phyloP scores from a whole-genome alignment of 768 basidiomycete genomes.

The Paxillus ammoniavirescens region DNA sequence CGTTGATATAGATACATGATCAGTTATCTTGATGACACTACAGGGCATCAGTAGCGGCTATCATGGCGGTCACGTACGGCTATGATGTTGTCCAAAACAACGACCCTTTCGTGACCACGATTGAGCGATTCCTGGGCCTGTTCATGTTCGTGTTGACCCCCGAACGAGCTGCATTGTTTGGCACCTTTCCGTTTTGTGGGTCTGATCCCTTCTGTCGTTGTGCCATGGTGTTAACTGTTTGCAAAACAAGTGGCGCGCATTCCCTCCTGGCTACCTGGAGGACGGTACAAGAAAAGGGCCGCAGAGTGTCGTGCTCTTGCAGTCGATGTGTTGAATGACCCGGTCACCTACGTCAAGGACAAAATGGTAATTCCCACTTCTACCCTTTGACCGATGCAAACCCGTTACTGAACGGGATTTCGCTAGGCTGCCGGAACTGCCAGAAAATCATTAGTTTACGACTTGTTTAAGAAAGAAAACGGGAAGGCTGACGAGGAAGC shows the following conservation, averaged over 20 bases:
- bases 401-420: background rate
- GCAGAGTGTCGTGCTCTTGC: constrained; percentile 21
- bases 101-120: constrained; percentile 26
- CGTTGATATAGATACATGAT: constrained; percentile 1
- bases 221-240: background rate
- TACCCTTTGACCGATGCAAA: background rate
- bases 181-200: constrained; percentile 28
- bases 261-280: constrained; percentile 35
- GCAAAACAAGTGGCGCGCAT: constrained; percentile 20
- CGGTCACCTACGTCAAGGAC: constrained; percentile 20
- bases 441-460: constrained; percentile 20
- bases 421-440: constrained; percentile 20
- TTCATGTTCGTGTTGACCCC: constrained; percentile 15
- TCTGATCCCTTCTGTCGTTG: background rate
- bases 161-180: constrained; percentile 21
- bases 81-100: constrained; percentile 22
- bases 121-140: constrained; percentile 10
- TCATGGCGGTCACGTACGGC: constrained; percentile 26
- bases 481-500: constrained; percentile 2
- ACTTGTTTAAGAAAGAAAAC: constrained; percentile 7
- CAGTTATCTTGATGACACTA: background rate
- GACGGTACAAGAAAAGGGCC: constrained; percentile 21
- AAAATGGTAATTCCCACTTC: constrained; percentile 17
- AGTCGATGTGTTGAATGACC: constrained; percentile 17
- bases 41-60: constrained; percentile 21